These are phyloP conservation scores for Coemansia furcata DNA, from an alignment of 192 early-diverging fungal genomes.

Conservation along the genomic window DNA sequence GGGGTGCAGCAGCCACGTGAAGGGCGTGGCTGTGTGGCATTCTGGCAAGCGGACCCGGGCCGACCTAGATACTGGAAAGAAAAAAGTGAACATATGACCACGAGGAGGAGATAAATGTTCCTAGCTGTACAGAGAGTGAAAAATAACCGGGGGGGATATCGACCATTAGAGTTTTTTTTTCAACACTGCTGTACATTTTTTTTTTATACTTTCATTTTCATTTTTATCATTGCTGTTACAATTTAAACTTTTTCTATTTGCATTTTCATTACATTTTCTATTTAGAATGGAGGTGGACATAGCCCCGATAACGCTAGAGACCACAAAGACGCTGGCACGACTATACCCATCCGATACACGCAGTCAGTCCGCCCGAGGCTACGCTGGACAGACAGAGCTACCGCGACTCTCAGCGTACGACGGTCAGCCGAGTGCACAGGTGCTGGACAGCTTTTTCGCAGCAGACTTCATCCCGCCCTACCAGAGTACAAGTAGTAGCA, in stretches of 20 bases:
- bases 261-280: neutral
- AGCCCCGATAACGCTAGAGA: constrained; percentile 41
- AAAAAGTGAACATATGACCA: neutral
- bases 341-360: constrained; percentile 22
- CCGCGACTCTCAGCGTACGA: neutral
- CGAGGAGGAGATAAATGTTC: neutral
- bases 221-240: too few relatives aligned
- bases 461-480: constrained; percentile 48
- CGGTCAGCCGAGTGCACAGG: neutral
- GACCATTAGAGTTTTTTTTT: neutral
- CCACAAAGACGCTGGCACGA: constrained; percentile 31
- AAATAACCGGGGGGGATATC: neutral
- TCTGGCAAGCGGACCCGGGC: neutral
- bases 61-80: neutral
- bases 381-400: neutral
- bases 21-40: neutral
- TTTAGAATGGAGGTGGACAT: constrained; percentile 44
- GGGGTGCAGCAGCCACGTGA: neutral
- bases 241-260: neutral
- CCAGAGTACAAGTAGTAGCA: neutral
- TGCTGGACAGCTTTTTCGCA: constrained; percentile 45
- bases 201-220: neutral
- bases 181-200: neutral
- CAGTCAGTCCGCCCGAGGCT: neutral
- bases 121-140: too few relatives aligned